These are phyloP conservation scores for Brassica nigra DNA, from an alignment of 345 rosid species.

Conservation along the genomic window DNA sequence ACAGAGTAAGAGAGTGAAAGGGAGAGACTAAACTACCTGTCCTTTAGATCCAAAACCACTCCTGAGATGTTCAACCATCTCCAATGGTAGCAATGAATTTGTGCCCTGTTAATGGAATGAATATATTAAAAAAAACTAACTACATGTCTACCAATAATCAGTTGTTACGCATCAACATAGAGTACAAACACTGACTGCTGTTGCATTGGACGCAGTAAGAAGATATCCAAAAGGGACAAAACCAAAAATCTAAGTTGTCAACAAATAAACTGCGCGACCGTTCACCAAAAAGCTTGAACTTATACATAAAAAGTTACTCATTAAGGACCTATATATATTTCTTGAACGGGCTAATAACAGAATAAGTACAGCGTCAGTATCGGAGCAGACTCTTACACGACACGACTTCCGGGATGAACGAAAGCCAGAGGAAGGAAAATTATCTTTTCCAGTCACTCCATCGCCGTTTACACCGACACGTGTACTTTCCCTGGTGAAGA, in stretches of 20 bases:
- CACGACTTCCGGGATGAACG: conserved; percentile 49
- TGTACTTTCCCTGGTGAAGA: conserved; percentile 48
- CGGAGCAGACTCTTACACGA: conserved; percentile 50
- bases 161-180: not conserved
- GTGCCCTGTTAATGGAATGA: conserved; percentile 50
- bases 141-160: not conserved
- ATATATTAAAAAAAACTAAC: not conserved
- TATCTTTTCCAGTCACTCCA: conserved; percentile 37
- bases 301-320: not conserved
- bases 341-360: not conserved
- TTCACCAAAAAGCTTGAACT: not conserved
- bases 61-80: conserved; percentile 87
- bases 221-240: not conserved
- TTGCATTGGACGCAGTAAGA: not conserved
- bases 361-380: conserved; percentile 17
- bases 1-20: conserved; percentile 19
- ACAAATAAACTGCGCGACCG: not conserved
- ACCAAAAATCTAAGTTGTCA: not conserved
- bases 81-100: conserved; percentile 59
- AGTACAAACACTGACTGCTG: not conserved
- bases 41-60: conserved; percentile 71
- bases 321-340: not conserved
- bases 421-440: conserved; percentile 17
- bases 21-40: conserved; percentile 55
- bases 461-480: conserved; percentile 14